phyloP scores from a whole-genome alignment of 768 basidiomycete species.

The Gloeopeniophorella convolvens region DNA sequence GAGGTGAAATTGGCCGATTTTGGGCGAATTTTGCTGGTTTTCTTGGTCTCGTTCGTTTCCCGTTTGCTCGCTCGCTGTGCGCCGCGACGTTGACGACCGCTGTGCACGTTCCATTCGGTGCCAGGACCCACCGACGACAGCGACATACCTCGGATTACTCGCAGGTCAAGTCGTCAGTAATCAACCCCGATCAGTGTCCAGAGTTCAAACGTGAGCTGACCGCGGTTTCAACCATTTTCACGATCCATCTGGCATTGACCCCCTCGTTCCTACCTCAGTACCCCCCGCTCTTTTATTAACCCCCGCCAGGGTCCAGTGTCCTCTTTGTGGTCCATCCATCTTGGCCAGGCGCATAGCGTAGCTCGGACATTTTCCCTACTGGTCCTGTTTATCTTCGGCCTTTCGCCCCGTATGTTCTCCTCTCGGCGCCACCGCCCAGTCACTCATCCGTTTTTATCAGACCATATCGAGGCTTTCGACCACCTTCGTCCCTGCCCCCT shows the following conservation, averaged over 20 bases:
- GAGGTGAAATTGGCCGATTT: not conserved
- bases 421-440: not conserved
- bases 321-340: too few relatives aligned
- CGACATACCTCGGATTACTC: not conserved
- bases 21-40: not conserved
- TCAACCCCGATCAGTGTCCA: not conserved
- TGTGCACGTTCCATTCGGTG: not conserved
- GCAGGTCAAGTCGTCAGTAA: too few relatives aligned
- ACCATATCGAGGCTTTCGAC: slow-evolving; percentile 10
- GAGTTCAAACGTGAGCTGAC: not conserved
- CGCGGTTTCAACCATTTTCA: slow-evolving; percentile 1
- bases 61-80: slow-evolving; percentile 1
- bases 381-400: not conserved
- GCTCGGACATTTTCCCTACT: not conserved
- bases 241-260: not conserved
- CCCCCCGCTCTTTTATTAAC: not conserved
- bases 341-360: too few relatives aligned
- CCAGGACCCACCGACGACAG: slow-evolving; percentile 5
- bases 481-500: not conserved
- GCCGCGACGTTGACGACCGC: slow-evolving; percentile 8
- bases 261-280: not conserved
- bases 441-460: slow-evolving; percentile 6
- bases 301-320: too few relatives aligned
- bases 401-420: not conserved
- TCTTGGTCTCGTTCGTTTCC: not conserved